phyloP scores from a whole-genome alignment of 2,329 filamentous ascomycete genomes.

The Aspergillus quadrilineatus region DNA sequence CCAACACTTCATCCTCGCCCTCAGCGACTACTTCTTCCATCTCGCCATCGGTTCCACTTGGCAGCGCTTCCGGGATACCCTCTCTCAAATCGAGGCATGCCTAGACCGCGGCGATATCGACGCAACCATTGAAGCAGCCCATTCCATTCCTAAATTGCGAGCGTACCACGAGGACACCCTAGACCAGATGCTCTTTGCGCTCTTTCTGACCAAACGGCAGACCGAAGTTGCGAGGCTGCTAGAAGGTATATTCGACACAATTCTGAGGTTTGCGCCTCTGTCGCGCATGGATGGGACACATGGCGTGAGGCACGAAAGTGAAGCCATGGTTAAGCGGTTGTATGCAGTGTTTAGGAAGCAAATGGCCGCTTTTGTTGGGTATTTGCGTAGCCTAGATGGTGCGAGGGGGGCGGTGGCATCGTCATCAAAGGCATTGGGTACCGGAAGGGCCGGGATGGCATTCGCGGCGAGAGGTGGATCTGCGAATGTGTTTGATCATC shows the following conservation, averaged over 20 bases:
- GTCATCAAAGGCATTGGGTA: constrained; percentile 29
- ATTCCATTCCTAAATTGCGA: constrained; percentile 66
- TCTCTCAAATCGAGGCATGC: constrained; percentile 62
- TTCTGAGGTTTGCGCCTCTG: constrained; percentile 66
- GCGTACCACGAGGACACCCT: constrained; percentile 71
- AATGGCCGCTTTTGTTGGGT: constrained; percentile 67
- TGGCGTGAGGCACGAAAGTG: constrained; percentile 39
- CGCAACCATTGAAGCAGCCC: constrained; percentile 49
- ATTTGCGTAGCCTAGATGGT: constrained; percentile 68
- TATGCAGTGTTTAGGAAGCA: constrained; percentile 70
- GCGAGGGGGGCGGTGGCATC: constrained; percentile 50
- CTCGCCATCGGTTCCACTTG: constrained; percentile 72
- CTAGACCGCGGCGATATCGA: constrained; percentile 51
- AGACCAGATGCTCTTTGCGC: constrained; percentile 70
- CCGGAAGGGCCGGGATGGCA: constrained; percentile 25
- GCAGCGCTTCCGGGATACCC: constrained; percentile 65
- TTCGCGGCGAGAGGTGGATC: constrained; percentile 39
- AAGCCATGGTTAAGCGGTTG: constrained; percentile 49
- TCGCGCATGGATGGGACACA: constrained; percentile 39
- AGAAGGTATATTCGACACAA: constrained; percentile 70
- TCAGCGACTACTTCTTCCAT: constrained; percentile 78
- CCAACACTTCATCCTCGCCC: constrained; percentile 71
- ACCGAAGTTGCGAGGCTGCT: constrained; percentile 69
- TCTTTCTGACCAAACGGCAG: constrained; percentile 74
- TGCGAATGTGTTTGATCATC: constrained; percentile 64